Conservation (phyloP, 1,139 yeast genomes). For the Yamadazyma epiphylla region DNA sequence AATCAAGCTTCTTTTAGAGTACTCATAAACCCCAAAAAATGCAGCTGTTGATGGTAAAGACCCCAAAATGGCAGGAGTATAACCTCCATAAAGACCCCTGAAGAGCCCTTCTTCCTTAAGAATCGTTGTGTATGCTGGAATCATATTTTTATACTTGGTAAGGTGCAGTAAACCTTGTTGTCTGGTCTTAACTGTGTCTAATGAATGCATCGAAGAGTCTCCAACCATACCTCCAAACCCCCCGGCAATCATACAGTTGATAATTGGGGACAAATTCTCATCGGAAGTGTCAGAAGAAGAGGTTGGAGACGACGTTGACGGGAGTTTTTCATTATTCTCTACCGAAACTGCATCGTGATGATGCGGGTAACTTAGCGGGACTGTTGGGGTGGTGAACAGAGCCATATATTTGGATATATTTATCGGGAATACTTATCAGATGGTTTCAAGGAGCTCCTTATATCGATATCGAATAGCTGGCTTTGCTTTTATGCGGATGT, state of each 20-base stretch:
- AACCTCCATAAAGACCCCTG: slow-evolving; percentile 89
- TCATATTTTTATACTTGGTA: slow-evolving; percentile 61
- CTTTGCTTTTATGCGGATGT: too few species aligned
- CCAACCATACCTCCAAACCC: slow-evolving; percentile 95
- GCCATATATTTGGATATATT: too few species aligned
- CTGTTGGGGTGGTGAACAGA: slow-evolving; percentile 35
- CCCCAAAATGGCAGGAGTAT: slow-evolving; percentile 86
- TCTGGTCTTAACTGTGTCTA: slow-evolving; percentile 93
- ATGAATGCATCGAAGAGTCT: slow-evolving; percentile 89
- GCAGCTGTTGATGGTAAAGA: slow-evolving; percentile 91
- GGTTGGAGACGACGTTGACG: slow-evolving; percentile 1
- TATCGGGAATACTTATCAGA: too few species aligned
- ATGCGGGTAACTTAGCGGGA: slow-evolving; percentile 37
- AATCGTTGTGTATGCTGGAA: slow-evolving; percentile 70
- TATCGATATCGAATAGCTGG: too few species aligned
- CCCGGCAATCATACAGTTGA: slow-evolving; percentile 78
- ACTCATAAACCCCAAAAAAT: slow-evolving; percentile 88
- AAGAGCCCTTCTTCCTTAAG: slow-evolving; percentile 77
- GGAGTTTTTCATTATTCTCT: slow-evolving; percentile 1
- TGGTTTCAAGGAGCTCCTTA: too few species aligned
- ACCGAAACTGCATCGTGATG: slow-evolving; percentile 14
- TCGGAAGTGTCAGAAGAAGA: too few species aligned
- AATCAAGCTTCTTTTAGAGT: slow-evolving; percentile 66
- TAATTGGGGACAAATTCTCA: slow-evolving; percentile 36
- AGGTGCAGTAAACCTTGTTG: slow-evolving; percentile 87